Conservation (phyloP, 768 basidiomycete species). For the Myochromella boudieri region DNA sequence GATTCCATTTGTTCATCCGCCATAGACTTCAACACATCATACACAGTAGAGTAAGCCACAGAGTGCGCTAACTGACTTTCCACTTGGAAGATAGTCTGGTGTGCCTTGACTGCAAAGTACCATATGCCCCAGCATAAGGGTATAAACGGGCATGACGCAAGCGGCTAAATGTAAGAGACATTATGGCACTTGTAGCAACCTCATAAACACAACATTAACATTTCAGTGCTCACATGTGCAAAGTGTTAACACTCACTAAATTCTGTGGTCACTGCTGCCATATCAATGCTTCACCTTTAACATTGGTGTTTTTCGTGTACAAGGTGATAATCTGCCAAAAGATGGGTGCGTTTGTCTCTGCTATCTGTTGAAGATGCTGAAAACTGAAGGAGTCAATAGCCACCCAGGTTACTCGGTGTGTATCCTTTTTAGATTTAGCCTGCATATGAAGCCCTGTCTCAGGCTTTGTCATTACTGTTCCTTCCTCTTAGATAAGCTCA, state of each 20-base stretch:
- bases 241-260: not conserved
- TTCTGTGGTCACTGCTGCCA: not conserved
- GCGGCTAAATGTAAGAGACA: constrained; percentile 1
- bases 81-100: not conserved
- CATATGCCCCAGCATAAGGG: not conserved
- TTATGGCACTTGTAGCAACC: not conserved
- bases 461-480: constrained; percentile 1
- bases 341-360: not conserved
- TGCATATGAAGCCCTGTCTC: constrained; percentile 9
- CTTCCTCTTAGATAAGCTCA: not conserved
- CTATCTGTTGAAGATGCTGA: not conserved
- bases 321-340: not conserved
- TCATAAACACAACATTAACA: no score
- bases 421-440: not conserved
- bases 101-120: not conserved
- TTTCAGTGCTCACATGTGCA: not conserved
- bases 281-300: not conserved
- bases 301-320: not conserved
- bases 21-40: constrained; percentile 2
- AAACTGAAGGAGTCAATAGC: not conserved
- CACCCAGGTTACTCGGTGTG: not conserved
- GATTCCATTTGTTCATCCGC: not conserved
- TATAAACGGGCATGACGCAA: not conserved
- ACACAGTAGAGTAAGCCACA: constrained; percentile 10
- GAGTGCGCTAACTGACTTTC: not conserved